A percentile compares a stretch with the other conserved stretches of the same genome.
Conservation (phyloP, 2,329 filamentous ascomycete species). For the Apiospora sp. region DNA sequence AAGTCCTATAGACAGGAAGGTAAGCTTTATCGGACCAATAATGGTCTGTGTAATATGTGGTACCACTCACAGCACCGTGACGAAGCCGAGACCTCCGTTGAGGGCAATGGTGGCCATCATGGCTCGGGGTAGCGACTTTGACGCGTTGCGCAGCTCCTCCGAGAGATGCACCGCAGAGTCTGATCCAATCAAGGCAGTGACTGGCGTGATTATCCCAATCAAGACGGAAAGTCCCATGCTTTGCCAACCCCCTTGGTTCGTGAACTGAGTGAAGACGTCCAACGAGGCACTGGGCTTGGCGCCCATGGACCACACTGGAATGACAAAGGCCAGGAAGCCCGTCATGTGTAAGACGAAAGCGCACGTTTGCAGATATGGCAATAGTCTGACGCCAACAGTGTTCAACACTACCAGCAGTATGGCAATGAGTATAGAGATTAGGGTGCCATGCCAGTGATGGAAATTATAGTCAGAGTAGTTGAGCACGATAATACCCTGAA, state of each 20-base stretch:
- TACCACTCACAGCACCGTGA: constrained; percentile 30
- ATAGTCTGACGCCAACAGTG: constrained; percentile 46
- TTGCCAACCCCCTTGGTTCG: constrained; percentile 44
- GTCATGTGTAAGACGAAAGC: constrained; percentile 53
- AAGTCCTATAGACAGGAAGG: constrained; percentile 41
- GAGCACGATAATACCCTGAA: constrained; percentile 7
- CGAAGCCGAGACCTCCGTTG: constrained; percentile 45
- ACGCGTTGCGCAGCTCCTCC: constrained; percentile 47
- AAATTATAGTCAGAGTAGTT: neutral
- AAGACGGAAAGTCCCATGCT: constrained; percentile 45
- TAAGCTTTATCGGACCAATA: neutral
- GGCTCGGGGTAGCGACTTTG: constrained; percentile 41
- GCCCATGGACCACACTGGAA: constrained; percentile 47
- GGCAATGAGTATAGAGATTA: constrained; percentile 52
- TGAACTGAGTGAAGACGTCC: constrained; percentile 42
- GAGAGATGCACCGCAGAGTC: constrained; percentile 44
- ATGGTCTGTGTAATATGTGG: neutral
- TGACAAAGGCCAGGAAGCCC: constrained; percentile 52
- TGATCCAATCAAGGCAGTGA: constrained; percentile 45
- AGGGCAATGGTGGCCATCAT: constrained; percentile 44
- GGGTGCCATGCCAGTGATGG: constrained; percentile 49
- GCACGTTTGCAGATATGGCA: constrained; percentile 53
- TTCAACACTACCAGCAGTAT: constrained; percentile 52
- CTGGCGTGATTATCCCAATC: constrained; percentile 47
- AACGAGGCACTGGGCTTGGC: constrained; percentile 36